A percentile compares a stretch with the other conserved stretches of the same genome.
phyloP scores from a whole-genome alignment of 2,329 filamentous ascomycete species.

The Helotiales sp. region DNA sequence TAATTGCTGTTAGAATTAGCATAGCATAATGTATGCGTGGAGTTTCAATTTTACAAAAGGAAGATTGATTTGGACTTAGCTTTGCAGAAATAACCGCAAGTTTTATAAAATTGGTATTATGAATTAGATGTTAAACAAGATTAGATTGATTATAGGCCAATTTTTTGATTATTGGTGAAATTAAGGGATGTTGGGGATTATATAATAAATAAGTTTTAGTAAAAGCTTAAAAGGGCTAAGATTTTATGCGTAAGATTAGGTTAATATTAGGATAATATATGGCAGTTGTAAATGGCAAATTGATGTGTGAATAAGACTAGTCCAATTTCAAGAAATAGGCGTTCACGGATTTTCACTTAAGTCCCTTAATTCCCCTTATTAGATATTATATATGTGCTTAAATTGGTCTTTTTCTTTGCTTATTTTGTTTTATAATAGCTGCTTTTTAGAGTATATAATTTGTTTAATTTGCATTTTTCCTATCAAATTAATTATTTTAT shows the following conservation, averaged over 20 bases:
- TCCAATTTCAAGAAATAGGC: not conserved
- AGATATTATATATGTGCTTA: not conserved
- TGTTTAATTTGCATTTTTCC: not conserved
- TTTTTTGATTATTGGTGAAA: conserved; percentile 31
- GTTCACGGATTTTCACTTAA: not conserved
- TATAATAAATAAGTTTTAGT: not conserved
- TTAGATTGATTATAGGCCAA: conserved; percentile 28
- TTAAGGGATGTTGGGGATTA: not conserved
- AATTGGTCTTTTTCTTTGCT: conserved; percentile 15
- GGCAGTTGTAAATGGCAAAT: conserved; percentile 1
- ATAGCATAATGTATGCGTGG: conserved; percentile 19
- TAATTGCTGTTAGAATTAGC: conserved; percentile 20
- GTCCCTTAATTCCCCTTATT: not conserved
- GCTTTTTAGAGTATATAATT: conserved; percentile 15
- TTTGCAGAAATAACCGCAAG: conserved; percentile 25
- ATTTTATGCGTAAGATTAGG: not conserved
- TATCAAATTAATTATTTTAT: conserved; percentile 14
- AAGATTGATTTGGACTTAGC: conserved; percentile 31
- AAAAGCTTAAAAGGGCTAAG: not conserved
- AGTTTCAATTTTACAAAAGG: conserved; percentile 31
- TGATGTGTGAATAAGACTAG: not conserved
- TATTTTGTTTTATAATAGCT: not conserved
- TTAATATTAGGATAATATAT: not conserved
- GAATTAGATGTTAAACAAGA: conserved; percentile 33
- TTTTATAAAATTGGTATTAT: conserved; percentile 24